Evolutionary conservation across 306 rosid genomes (phyloP).

Genomic region (Senna siamea): DNA sequence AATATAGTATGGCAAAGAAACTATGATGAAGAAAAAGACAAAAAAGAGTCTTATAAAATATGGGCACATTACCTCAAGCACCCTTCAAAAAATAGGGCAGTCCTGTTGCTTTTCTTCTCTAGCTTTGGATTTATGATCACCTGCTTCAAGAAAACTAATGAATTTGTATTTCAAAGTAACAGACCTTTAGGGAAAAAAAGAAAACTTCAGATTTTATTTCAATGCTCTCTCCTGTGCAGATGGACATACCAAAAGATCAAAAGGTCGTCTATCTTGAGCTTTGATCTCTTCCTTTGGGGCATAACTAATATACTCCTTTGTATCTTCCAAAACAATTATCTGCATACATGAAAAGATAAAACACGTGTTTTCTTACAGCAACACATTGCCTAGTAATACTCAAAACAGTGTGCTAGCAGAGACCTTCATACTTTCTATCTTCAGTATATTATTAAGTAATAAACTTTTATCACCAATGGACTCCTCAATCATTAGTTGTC

Average conservation of each 20-base stretch:
- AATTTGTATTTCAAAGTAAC: slow-evolving; percentile 41
- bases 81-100: slow-evolving; percentile 91
- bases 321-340: slow-evolving; percentile 94
- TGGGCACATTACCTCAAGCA: slow-evolving; percentile 71
- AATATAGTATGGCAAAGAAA: slow-evolving; percentile 6
- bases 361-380: not conserved
- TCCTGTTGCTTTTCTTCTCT: slow-evolving; percentile 71
- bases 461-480: not conserved
- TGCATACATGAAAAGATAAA: slow-evolving; percentile 42
- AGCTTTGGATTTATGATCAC: slow-evolving; percentile 83
- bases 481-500: not conserved
- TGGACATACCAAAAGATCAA: slow-evolving; percentile 89
- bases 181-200: slow-evolving; percentile 22
- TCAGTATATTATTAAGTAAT: slow-evolving; percentile 4
- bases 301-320: slow-evolving; percentile 75
- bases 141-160: slow-evolving; percentile 66
- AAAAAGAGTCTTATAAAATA: not conserved
- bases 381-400: not conserved
- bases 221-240: slow-evolving; percentile 14
- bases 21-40: not conserved
- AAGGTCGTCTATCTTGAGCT: slow-evolving; percentile 86
- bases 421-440: not conserved
- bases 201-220: slow-evolving; percentile 28
- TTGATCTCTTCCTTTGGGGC: slow-evolving; percentile 68
- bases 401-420: not conserved